phyloP scores from a whole-genome alignment of 1,139 yeast genomes.

The Nakaseomyces bracarensis region DNA sequence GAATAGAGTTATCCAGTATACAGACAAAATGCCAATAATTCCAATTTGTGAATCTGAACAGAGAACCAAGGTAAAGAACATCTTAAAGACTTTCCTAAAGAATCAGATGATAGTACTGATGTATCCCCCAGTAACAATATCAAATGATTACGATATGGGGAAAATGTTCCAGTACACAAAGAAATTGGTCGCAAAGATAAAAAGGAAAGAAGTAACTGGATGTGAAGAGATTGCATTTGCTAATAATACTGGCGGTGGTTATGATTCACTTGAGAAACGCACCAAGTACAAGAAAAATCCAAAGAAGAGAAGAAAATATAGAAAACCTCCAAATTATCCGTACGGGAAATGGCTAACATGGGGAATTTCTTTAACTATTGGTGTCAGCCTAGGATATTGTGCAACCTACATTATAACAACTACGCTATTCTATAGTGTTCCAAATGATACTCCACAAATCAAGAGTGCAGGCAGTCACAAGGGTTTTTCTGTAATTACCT shows the following conservation, averaged over 20 bases:
- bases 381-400: slow-evolving; percentile 29
- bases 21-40: slow-evolving; percentile 19
- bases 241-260: slow-evolving; percentile 14
- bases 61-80: slow-evolving; percentile 22
- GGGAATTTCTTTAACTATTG: slow-evolving; percentile 27
- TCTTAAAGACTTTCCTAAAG: slow-evolving; percentile 19
- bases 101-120: slow-evolving; percentile 18
- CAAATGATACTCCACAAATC: neutral
- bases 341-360: slow-evolving; percentile 23
- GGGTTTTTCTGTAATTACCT: neutral
- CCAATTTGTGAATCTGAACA: slow-evolving; percentile 26
- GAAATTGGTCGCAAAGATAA: neutral
- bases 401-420: slow-evolving; percentile 18
- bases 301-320: slow-evolving; percentile 9
- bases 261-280: slow-evolving; percentile 7
- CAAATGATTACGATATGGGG: slow-evolving; percentile 20
- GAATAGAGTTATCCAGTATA: slow-evolving; percentile 20
- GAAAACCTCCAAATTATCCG: slow-evolving; percentile 10
- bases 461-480: neutral
- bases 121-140: slow-evolving; percentile 22
- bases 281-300: slow-evolving; percentile 5
- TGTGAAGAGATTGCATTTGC: slow-evolving; percentile 3
- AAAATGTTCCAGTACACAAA: slow-evolving; percentile 18
- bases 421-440: slow-evolving; percentile 5
- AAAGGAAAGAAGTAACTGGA: neutral